phyloP scores from a whole-genome alignment of 73 alveolate genomes.

The Paramecium tetraurelia region DNA sequence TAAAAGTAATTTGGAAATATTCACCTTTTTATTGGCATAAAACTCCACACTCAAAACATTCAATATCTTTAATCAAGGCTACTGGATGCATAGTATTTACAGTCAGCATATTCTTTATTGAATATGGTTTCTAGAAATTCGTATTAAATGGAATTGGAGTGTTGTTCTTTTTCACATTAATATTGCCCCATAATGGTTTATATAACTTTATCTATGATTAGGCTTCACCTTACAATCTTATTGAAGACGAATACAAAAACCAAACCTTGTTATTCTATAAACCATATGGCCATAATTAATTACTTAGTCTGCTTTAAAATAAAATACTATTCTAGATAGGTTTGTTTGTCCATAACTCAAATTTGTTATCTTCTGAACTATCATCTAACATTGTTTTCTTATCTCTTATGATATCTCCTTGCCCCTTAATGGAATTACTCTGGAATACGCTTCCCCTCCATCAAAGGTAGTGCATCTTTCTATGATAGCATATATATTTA shows the following conservation, averaged over 20 bases:
- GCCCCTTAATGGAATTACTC: slow-evolving; percentile 59
- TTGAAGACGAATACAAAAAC: slow-evolving; percentile 50
- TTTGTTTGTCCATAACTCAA: slow-evolving; percentile 47
- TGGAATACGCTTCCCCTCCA: slow-evolving; percentile 61
- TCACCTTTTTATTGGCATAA: slow-evolving; percentile 15
- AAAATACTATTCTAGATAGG: slow-evolving; percentile 44
- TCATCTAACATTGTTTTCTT: slow-evolving; percentile 57
- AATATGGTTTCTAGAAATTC: slow-evolving; percentile 44
- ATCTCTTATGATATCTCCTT: slow-evolving; percentile 59
- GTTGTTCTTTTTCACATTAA: slow-evolving; percentile 33
- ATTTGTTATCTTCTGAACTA: slow-evolving; percentile 49
- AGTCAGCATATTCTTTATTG: slow-evolving; percentile 35
- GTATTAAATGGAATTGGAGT: slow-evolving; percentile 58
- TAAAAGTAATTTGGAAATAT: not conserved
- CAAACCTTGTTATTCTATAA: slow-evolving; percentile 52
- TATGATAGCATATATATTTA: not conserved
- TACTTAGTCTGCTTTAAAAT: slow-evolving; percentile 53
- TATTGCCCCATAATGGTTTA: slow-evolving; percentile 37
- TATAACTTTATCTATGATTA: slow-evolving; percentile 1
- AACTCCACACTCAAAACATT: slow-evolving; percentile 55
- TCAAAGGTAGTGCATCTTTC: slow-evolving; percentile 63
- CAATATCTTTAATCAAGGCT: slow-evolving; percentile 23
- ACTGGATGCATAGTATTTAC: slow-evolving; percentile 65
- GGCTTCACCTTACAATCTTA: slow-evolving; percentile 52
- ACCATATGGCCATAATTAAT: not conserved